These are phyloP conservation scores for Sporobolomyces roseus DNA, from an alignment of 768 basidiomycete genomes.

Conservation along the genomic window DNA sequence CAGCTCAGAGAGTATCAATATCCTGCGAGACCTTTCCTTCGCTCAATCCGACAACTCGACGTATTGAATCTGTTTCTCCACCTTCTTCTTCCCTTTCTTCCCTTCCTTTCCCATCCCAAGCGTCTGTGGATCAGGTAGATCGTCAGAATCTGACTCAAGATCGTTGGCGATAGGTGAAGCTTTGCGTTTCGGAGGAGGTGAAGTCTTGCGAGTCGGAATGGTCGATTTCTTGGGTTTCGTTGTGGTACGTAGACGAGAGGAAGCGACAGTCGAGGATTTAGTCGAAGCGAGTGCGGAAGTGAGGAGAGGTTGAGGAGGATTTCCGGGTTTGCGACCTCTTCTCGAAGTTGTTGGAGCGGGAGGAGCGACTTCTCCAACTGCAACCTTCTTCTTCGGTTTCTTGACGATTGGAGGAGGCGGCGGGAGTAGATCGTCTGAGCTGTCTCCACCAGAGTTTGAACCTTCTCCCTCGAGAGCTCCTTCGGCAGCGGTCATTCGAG, in stretches of 20 bases:
- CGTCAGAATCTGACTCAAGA: background rate
- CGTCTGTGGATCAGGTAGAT: background rate
- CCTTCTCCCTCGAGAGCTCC: slow-evolving; percentile 15
- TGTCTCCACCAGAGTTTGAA: background rate
- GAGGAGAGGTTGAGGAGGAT: background rate
- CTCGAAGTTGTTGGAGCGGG: background rate
- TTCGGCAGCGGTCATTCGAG: slow-evolving; percentile 6
- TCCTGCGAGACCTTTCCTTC: no score
- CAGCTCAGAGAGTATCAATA: no score
- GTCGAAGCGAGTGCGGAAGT: background rate
- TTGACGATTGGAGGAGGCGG: background rate
- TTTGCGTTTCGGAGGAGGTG: background rate
- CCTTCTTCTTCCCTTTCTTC: background rate
- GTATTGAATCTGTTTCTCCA: slow-evolving; percentile 6
- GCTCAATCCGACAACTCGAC: slow-evolving; percentile 29
- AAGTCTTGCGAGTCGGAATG: no score
- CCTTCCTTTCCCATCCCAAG: background rate
- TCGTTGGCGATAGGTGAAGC: no score
- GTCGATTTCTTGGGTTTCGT: background rate
- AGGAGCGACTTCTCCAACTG: no score
- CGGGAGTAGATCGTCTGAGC: background rate
- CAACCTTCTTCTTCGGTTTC: background rate
- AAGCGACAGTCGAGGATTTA: no score
- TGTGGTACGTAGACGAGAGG: no score
- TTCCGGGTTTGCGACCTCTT: background rate